Evolutionary conservation across 495 filamentous ascomycete species (phyloP), one percentile per base, ranked within the genome.

Genomic region (Aspergillus sclerotiicarbonarius): DNA sequence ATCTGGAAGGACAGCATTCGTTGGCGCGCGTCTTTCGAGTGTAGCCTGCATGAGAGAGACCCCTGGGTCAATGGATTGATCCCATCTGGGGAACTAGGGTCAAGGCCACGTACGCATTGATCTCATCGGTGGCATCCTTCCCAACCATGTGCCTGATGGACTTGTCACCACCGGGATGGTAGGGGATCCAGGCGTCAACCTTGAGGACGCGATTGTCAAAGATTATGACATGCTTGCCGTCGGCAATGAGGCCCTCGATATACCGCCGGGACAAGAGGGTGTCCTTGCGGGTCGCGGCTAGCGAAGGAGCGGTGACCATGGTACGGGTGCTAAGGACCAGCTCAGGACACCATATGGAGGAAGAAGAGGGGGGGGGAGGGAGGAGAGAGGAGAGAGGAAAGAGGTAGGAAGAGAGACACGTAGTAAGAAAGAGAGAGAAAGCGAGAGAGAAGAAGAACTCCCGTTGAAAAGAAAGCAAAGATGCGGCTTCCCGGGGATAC

Each of bases 121-220:
- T 87, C 73, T 98, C 94, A 71, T 97, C 91, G 16, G 94, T 97
- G 37, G 91, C 95, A 85, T 98, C 94, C 74, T 90, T 83, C 51
- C 94, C 94, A 51, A 98, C 87, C 91, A 98, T 93, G 69, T 98
- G 94, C 71, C 83, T 77, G 59, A 98, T 96, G 20, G 95, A 82
- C 72, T 91, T 96, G 64, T 92, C 89, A 47, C 94, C 94, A 54
- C 94, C 94, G 15, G 94, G 94, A 66, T 98, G 94, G 67, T 86
- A 98, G 51, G 82, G 82, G 32, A 93, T 77, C 89, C 90, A 98
- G 30, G 88, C 80, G 71, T 98, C 93, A 2, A 89, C 85, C 74
- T 90, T 94, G 55, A 98, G 72, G 6, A 96, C 92, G 66, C 87
- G 83, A 51, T 82, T 77, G 57, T 96, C 86, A 50, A 91, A 78